Percentiles rank a stretch among this genome's conserved stretches.
These are phyloP conservation scores for Medakamo hakoo DNA, from an alignment of 139 green algal genomes.

Conservation along the genomic window DNA sequence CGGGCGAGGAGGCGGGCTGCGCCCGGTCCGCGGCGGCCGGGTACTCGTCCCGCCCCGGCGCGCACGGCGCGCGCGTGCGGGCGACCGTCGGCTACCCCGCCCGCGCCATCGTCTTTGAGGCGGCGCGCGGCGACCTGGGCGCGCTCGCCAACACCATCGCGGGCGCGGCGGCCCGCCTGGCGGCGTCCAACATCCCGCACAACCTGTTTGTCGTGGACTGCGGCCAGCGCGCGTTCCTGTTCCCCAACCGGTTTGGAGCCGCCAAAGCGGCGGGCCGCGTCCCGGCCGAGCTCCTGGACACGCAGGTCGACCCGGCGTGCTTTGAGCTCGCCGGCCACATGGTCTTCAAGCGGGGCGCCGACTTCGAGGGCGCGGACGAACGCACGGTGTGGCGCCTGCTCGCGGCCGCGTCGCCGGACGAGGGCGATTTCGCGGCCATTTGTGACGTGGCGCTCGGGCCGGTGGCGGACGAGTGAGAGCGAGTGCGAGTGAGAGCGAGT, in stretches of 20 bases:
- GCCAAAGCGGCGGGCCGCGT: slow-evolving; percentile 55
- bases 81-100: slow-evolving; percentile 64
- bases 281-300: slow-evolving; percentile 36
- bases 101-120: slow-evolving; percentile 70
- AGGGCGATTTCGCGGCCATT: not conserved
- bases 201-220: slow-evolving; percentile 91
- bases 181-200: slow-evolving; percentile 71
- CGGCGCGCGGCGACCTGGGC: slow-evolving; percentile 21
- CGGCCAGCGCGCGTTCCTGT: slow-evolving; percentile 78
- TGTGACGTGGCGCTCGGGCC: not conserved
- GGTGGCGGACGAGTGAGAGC: too few relatives aligned
- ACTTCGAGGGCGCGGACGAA: slow-evolving; percentile 48
- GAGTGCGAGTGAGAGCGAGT: too few relatives aligned
- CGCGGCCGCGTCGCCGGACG: not conserved
- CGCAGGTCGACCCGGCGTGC: slow-evolving; percentile 77
- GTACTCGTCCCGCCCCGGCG: too few relatives aligned
- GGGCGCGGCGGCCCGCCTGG: slow-evolving; percentile 42
- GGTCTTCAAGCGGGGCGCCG: slow-evolving; percentile 73
- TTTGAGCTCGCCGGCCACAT: slow-evolving; percentile 96
- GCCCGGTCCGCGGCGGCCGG: not conserved
- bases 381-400: not conserved
- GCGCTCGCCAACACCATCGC: slow-evolving; percentile 48
- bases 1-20: not conserved
- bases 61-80: not conserved
- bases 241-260: slow-evolving; percentile 62